Base-by-base conservation (phyloP, 129 eudicot genomes). In the Scalesia atractyloides region DNA sequence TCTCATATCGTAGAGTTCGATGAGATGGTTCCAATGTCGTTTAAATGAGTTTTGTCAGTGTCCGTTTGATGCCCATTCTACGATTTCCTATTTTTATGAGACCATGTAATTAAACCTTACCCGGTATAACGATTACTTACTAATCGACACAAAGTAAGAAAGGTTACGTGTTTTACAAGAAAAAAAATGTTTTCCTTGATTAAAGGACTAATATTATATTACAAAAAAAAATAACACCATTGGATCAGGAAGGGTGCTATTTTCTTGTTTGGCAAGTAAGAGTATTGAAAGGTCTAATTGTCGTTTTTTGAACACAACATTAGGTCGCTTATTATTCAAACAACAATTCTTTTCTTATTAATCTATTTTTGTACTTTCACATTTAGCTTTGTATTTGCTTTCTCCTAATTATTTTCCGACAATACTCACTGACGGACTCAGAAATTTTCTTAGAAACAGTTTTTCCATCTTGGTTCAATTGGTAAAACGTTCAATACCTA, bases 241-340 rank as follows among this genome's bases (percentile, higher is more conserved):
- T 54, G 61, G 30, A 53, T 58, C 18, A 10, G 16, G 64, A 58
- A 22, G 16, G 12, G 62, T 56, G 33, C 11, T n/a, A 17, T 61
- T 60, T 30, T 30, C 68, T 26, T 73, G 59, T 73, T 60, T 46
- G 69, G 34, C 77, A 60, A 60, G 59, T 59, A 41, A 8, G 58
- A 73, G 50, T 9, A n/a, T 60, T 44, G 68, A 72, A 72, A 24
- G 30, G 46, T 72, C 44, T 15, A 26, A 19, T 46, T 60, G 76
- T 60, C 26, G 60, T 60, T 15, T n/a, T 72, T 72, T 72, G 48
- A 72, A 60, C 58, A n/a, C 68, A 49, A 1, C 3, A n/a, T 68
- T 12, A 19, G 33, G 9, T 51, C 5, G 16, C 54, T 15, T 68
- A 15, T 8, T 50, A 16, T 49, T 49, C 30, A 68, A 68, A 26